phyloP scores from a whole-genome alignment of 2,329 filamentous ascomycete genomes.

The Epichloe festucae region DNA sequence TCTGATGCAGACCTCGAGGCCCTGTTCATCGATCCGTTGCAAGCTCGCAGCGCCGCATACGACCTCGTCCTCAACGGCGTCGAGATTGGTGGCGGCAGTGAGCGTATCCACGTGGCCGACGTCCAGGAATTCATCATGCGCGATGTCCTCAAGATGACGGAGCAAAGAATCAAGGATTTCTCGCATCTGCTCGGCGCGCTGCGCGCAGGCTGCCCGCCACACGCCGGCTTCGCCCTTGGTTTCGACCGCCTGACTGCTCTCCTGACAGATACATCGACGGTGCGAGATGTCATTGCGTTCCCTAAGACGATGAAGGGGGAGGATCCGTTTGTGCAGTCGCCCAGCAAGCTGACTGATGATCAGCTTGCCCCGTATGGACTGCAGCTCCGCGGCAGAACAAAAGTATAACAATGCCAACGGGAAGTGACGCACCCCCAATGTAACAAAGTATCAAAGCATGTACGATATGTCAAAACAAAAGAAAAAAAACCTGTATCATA shows the following conservation, averaged over 20 bases:
- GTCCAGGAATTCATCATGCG: constrained; percentile 79
- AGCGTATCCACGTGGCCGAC: constrained; percentile 74
- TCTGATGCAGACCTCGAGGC: constrained; percentile 58
- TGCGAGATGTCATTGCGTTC: constrained; percentile 92
- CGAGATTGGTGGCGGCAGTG: constrained; percentile 84
- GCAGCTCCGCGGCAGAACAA: constrained; percentile 10
- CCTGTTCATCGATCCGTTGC: constrained; percentile 57
- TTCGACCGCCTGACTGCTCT: constrained; percentile 80
- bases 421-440: not conserved
- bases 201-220: constrained; percentile 77
- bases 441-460: constrained; percentile 16
- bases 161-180: constrained; percentile 65
- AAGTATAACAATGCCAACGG: not conserved
- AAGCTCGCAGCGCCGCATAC: constrained; percentile 75
- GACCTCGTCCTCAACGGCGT: constrained; percentile 93
- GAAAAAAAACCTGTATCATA: too few relatives aligned
- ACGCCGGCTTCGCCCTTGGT: constrained; percentile 84
- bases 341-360: constrained; percentile 51
- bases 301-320: constrained; percentile 82
- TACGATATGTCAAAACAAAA: constrained; percentile 27
- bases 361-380: constrained; percentile 37
- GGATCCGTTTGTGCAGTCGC: constrained; percentile 71
- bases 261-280: constrained; percentile 61
- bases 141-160: constrained; percentile 67
- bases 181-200: constrained; percentile 73